Evolutionary conservation across 768 basidiomycete species (phyloP).

Genomic region (Termitomyces titanicus): DNA sequence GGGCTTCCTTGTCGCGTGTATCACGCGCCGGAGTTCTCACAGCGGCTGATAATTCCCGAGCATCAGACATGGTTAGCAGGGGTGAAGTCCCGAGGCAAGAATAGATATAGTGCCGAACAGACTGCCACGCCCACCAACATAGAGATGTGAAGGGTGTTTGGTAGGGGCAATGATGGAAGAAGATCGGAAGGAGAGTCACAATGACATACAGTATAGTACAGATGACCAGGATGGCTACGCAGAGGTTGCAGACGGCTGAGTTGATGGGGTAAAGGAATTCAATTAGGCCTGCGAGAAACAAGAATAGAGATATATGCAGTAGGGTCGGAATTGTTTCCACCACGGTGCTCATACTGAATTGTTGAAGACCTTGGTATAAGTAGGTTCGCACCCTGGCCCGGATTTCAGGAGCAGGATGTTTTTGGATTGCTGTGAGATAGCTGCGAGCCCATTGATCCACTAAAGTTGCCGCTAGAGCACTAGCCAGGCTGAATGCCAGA

Average conservation of each 20-base stretch:
- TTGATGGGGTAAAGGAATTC: constrained; percentile 37
- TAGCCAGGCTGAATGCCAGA: constrained; percentile 35
- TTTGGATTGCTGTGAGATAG: constrained; percentile 29
- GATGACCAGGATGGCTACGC: constrained; percentile 24
- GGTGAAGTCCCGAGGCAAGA: neutral
- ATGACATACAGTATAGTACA: constrained; percentile 26
- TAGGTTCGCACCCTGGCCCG: constrained; percentile 39
- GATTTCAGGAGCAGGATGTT: constrained; percentile 29
- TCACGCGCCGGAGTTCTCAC: constrained; percentile 21
- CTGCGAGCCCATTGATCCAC: constrained; percentile 46
- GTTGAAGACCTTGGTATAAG: constrained; percentile 33
- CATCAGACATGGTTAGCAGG: constrained; percentile 17
- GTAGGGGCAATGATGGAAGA: constrained; percentile 31
- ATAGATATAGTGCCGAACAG: constrained; percentile 17
- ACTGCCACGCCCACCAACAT: constrained; percentile 24
- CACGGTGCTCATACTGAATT: constrained; percentile 32
- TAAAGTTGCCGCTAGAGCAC: constrained; percentile 39
- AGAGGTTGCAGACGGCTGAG: constrained; percentile 24
- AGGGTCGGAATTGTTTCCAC: constrained; percentile 40
- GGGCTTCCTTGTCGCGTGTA: constrained; percentile 31
- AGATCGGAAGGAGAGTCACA: constrained; percentile 29
- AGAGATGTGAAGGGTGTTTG: constrained; percentile 30
- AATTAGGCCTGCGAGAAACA: constrained; percentile 47
- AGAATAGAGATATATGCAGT: constrained; percentile 43
- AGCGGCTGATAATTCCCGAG: constrained; percentile 28